Base-by-base conservation (phyloP, 306 rosid species). In the Arachis hypogaea region DNA sequence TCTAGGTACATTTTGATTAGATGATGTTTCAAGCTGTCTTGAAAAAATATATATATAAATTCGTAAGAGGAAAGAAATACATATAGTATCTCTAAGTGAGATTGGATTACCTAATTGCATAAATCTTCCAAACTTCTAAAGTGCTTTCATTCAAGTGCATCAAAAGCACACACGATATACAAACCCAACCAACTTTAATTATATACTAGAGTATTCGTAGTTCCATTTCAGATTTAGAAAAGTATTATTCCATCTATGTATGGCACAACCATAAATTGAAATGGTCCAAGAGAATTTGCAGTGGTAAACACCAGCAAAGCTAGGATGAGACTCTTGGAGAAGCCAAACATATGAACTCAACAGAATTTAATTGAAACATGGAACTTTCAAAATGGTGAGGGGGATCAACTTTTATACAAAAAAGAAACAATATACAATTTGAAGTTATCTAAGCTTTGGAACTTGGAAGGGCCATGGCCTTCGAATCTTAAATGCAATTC, bases 11-110 rank as follows among this genome's bases (percentile, higher is more conserved):
- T 50, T 65, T 77, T 14, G 66, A 75, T 66, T 69, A 10, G 86
- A 83, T 69, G 93, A 81, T 45, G 78, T 62, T 81, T 82, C 89
- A 28, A 36, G 59, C 87, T 86, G 68, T 50, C 75, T 65, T 43
- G 44, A 43, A 58, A 75, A 80, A 82, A 71, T n/a, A 36, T 43
- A 52, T 33, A 33, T 33, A n/a, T 11, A 22, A 41, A 68, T 69
- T 73, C 68, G 61, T 86, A 52, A 81, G 69, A 85, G 60, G 65
- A 75, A 79, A 72, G 22, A 63, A 29, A 69, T 57, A 43, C 45
- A 69, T 43, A 47, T 56, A 56, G 63, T 14, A 59, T 45, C 54
- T 51, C 30, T 7, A 46, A 74, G 36, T 77, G 76, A 61, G 54
- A 66, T 42, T 63, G 55, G 50, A 64, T 28, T 55, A 29, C 66